Base-by-base conservation (phyloP, 495 filamentous ascomycete genomes). In the Tuber umbilicatum region DNA sequence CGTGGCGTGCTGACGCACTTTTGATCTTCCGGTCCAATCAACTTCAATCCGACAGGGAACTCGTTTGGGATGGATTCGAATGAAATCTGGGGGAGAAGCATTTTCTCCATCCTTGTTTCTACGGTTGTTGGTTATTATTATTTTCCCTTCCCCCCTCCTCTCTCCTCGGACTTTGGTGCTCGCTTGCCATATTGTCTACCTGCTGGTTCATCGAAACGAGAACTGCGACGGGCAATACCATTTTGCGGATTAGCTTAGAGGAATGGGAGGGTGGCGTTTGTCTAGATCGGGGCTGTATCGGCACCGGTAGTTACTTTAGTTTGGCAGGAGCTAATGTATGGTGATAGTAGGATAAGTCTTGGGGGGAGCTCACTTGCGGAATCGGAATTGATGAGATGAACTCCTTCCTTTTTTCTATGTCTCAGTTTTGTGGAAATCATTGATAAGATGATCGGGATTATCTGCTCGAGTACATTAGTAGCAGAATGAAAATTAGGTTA, bases 1-100 rank as follows among this genome's bases (percentile, higher is more conserved):
- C 70, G 72, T 78, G 77, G 77, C 77, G 78, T 79, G 67, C 77
- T 79, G 77, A 79, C 77, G 75, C 75, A 79, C 72, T 78, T 74
- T 79, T 72, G 77, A 79, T 79, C 77, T 79, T 79, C 75, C 77
- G 76, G 76, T 70, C 77, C 77, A 79, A 79, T 79, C 45, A 74
- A 75, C 71, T 45, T 74, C 60, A 68, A 45, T 60, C 60, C 40
- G 75, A 72, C n/a, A 64, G 55, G 55, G 55, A 31, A 31, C 55
- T 79, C 72, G 70, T 78, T 78, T 74, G 72, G 75, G 75, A 73
- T 73, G 75, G 74, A 73, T 64, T 64, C 55, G 55, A 69, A 71
- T 73, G 77, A 74, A 79, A 79, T 79, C 75, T 79, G 77, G 77
- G 77, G 77, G 75, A 72, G 76, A 40, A 72, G 55, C 68, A 39